Conservation (phyloP, 1,284 basidiomycete species). For the Xanthoconium separans region DNA sequence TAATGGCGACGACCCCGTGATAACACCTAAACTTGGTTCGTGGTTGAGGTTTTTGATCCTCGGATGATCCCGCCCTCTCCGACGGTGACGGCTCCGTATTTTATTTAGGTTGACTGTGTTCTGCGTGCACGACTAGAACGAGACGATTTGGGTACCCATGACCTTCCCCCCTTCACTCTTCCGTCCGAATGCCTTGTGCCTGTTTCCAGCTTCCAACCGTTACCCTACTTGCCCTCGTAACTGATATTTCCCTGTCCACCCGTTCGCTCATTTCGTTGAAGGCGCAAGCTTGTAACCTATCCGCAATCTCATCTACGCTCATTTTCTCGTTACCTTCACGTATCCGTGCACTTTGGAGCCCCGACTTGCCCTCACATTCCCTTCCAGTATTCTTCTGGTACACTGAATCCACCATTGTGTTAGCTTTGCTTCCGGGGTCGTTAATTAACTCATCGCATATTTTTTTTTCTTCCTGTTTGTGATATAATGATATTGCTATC, state of each 20-base stretch:
- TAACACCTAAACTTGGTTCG: not conserved
- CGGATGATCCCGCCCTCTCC: slow-evolving; percentile 6
- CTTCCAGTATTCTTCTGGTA: slow-evolving; percentile 13
- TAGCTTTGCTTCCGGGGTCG: slow-evolving; percentile 25
- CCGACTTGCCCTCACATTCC: slow-evolving; percentile 5
- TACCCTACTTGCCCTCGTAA: slow-evolving; percentile 29
- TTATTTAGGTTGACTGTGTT: slow-evolving; percentile 23
- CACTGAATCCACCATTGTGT: slow-evolving; percentile 16
- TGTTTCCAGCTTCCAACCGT: slow-evolving; percentile 10
- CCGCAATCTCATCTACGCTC: slow-evolving; percentile 32
- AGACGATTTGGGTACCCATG: slow-evolving; percentile 26
- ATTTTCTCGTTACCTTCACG: slow-evolving; percentile 26
- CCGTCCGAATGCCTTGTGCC: slow-evolving; percentile 14
- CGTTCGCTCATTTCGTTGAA: slow-evolving; percentile 25
- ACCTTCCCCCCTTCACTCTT: slow-evolving; percentile 3
- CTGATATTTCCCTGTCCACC: slow-evolving; percentile 28
- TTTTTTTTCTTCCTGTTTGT: slow-evolving; percentile 28
- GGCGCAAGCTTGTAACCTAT: slow-evolving; percentile 35
- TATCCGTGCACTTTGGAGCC: slow-evolving; percentile 13
- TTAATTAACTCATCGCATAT: slow-evolving; percentile 38
- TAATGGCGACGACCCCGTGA: slow-evolving; percentile 37
- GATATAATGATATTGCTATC: slow-evolving; percentile 36
- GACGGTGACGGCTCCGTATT: slow-evolving; percentile 13
- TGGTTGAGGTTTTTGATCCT: slow-evolving; percentile 6
- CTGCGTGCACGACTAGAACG: slow-evolving; percentile 29